Base-by-base conservation (phyloP, 768 basidiomycete species). In the Boletellus ananiceps region DNA sequence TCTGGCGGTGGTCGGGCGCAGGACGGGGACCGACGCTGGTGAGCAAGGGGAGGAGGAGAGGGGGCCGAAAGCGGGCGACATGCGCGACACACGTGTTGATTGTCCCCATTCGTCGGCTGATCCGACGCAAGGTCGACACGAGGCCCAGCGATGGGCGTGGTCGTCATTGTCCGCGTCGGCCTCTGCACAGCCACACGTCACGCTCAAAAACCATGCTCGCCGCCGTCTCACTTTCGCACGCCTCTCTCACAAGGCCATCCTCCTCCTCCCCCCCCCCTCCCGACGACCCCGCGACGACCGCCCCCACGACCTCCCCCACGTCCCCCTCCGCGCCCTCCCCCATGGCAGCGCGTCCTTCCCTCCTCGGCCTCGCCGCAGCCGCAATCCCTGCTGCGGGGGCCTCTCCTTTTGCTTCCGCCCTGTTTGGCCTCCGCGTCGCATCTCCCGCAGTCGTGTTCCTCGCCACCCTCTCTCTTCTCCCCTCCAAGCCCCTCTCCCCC, bases 361-460 rank as follows among this genome's bases (percentile, higher is more conserved):
- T 64, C 19, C 48, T 66, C 14, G 13, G 40, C 49, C 56, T 64
- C 47, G 55, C 59, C 19, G 55, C 54, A 38, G 62, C 64, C 27
- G 49, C 56, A 2, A 45, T 66, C 14, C 62, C 59, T 6, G 54
- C 56, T 44, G 56, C 39, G 56, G 61, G 57, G 52, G 49, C 55
- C 58, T 57, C 63, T 18, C 46, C 47, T 0, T 40, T 55, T 18
- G 64, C 54, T 32, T 60, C 59, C 35, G 71, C 81, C 44, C 71
- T 84, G 49, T 76, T 83, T 54, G 67, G 75, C 50, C 67, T 86
- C 44, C 79, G 87, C 55, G 69, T 87, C 52, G 65, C 85, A 32
- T 87, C 86, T 35, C 88, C 89, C 36, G 71, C 79, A 48, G 62
- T 87, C 51, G 78, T 88, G 32, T 66, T 85, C 47, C 69, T 88